A percentile compares a stretch with the other conserved stretches of the same genome.
phyloP scores from a whole-genome alignment of 2,329 filamentous ascomycete species.

The Calonectria montana region DNA sequence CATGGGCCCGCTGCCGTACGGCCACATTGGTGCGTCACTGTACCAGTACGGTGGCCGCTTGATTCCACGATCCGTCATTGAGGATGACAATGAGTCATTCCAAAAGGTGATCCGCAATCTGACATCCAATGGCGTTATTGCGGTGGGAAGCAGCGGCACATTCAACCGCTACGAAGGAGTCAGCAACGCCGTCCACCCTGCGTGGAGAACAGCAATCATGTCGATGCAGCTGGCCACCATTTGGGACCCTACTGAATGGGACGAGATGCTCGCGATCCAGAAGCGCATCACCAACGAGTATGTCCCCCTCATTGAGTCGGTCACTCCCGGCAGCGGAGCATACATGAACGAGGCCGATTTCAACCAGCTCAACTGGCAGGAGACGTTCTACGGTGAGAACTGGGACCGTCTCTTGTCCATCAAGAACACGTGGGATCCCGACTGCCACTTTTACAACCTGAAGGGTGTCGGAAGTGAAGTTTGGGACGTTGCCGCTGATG shows the following conservation, averaged over 20 bases:
- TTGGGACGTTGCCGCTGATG: conserved; percentile 49
- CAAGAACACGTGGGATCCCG: conserved; percentile 64
- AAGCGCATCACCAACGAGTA: conserved; percentile 44
- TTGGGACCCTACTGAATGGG: conserved; percentile 40
- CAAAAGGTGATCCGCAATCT: conserved; percentile 45
- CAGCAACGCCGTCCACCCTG: conserved; percentile 51
- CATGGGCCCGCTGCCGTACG: conserved; percentile 49
- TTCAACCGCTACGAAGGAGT: conserved; percentile 45
- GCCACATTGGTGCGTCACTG: conserved; percentile 46
- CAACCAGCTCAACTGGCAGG: conserved; percentile 55
- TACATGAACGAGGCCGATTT: conserved; percentile 67
- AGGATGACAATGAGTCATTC: conserved; percentile 44
- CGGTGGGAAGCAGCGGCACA: conserved; percentile 45
- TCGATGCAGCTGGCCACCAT: conserved; percentile 45
- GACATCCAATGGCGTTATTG: conserved; percentile 45
- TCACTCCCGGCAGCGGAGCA: conserved; percentile 55
- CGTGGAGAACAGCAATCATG: conserved; percentile 50
- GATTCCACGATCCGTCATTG: conserved; percentile 47
- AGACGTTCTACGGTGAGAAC: conserved; percentile 59
- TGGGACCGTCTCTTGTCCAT: conserved; percentile 55
- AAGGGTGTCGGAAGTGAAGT: conserved; percentile 63
- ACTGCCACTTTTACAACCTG: conserved; percentile 58
- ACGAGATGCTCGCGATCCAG: conserved; percentile 45
- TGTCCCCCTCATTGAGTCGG: conserved; percentile 41
- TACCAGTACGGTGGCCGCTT: conserved; percentile 51